Percentiles rank a stretch among this genome's conserved stretches.
phyloP scores from a whole-genome alignment of 345 rosid species.

The Ceriops decandra region DNA sequence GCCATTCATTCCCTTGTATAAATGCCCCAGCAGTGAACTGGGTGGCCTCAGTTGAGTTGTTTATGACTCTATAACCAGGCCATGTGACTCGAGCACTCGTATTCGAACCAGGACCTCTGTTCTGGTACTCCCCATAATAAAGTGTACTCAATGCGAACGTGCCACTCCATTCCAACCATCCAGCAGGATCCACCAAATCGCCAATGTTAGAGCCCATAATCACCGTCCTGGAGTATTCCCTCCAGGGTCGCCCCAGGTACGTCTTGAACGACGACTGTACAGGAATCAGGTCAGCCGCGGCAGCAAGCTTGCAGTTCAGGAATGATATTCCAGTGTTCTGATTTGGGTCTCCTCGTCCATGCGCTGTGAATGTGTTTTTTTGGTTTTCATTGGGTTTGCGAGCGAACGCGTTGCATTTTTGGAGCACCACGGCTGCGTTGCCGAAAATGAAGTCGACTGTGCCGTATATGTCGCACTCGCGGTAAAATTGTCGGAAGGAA shows the following conservation, averaged over 20 bases:
- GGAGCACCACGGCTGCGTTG: constrained; percentile 68
- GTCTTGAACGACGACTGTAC: constrained; percentile 42
- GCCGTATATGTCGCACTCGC: constrained; percentile 73
- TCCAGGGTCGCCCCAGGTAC: constrained; percentile 84
- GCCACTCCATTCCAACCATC: constrained; percentile 72
- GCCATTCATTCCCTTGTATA: constrained; percentile 61
- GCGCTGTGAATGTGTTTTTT: constrained; percentile 63
- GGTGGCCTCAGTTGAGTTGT: constrained; percentile 42
- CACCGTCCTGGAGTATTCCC: constrained; percentile 65
- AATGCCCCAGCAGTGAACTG: constrained; percentile 58
- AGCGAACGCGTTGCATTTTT: constrained; percentile 63
- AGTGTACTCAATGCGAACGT: constrained; percentile 49
- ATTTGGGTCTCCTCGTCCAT: constrained; percentile 53
- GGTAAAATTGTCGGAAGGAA: constrained; percentile 63
- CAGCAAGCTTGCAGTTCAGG: constrained; percentile 54
- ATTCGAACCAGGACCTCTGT: constrained; percentile 62
- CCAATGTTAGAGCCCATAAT: constrained; percentile 48
- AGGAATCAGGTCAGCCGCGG: constrained; percentile 60
- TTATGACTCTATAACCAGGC: constrained; percentile 61
- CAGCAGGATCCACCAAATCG: constrained; percentile 58
- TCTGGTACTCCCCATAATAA: constrained; percentile 73
- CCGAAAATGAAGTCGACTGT: constrained; percentile 74
- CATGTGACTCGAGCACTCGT: constrained; percentile 61
- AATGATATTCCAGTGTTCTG: constrained; percentile 67
- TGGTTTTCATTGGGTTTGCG: constrained; percentile 59